Evolutionary conservation across 805 yeast species (phyloP), one percentile per base, ranked within the genome.

Genomic region (Candida multigemmis): DNA sequence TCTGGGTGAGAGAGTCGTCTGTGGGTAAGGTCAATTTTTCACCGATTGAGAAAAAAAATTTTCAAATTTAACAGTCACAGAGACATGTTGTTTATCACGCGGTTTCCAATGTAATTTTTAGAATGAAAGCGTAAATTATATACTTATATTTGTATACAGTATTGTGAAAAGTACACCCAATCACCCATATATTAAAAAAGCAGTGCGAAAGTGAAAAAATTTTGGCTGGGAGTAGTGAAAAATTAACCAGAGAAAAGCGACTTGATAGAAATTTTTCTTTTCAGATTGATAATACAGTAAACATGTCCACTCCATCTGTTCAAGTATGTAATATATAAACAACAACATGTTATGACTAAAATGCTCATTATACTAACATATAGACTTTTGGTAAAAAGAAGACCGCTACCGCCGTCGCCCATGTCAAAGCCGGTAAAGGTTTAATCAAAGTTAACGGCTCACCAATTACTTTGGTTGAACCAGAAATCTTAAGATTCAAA

Each of bases 321-420:
- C 87, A 79, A 75, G 86, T 77, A 77, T 72, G 86, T 77, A 42
- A 30, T 39, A 25, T 22, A 25, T 11, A 15, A 21, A 11, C 21
- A 19, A 15, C 12, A n/a, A 17, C 13, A 17, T 20, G 16, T 17
- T 16, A 21, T 8, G 7, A 8, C 12, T 21, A 21, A 21, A 21
- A 8, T 9, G 12, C 7, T 8, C 22, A 8, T 21, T 8, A 12
- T 39, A 44, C 50, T 41, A 37, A 40, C 53, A 50, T 50, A 14
- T 66, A 87, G 95, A 91, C 97, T 69, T 91, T 91, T 74, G 98
- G 98, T 74, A 91, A 89, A 78, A 91, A 91, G 89, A 91, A 82
- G 77, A 83, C 95, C 65, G 98, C 98, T 61, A 91, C 98, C 59
- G 98, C 98, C 62, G 98, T 91, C 65, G 98, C 98, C 71, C 95